phyloP scores from a whole-genome alignment of 345 rosid genomes.

The Psidium guajava region DNA sequence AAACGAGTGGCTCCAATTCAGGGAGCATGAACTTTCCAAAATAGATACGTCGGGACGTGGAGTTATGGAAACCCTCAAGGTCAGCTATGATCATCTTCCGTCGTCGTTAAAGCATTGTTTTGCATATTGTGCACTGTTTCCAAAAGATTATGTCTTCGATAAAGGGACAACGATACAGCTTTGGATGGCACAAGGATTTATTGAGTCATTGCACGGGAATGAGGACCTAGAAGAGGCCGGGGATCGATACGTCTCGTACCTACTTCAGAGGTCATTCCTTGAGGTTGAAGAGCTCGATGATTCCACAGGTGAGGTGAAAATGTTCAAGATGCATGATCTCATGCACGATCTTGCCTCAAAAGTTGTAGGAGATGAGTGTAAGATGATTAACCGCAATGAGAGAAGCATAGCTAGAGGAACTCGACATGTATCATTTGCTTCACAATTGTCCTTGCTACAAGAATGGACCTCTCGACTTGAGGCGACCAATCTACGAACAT shows the following conservation, averaged over 20 bases:
- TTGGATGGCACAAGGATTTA: slow-evolving; percentile 18
- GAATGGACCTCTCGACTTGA: no score
- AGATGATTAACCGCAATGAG: not conserved
- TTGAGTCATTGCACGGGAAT: not conserved
- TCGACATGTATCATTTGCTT: not conserved
- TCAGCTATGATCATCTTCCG: slow-evolving; percentile 16
- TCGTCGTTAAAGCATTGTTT: slow-evolving; percentile 14
- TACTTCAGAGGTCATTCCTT: slow-evolving; percentile 7
- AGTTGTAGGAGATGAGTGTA: not conserved
- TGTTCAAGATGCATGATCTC: slow-evolving; percentile 14
- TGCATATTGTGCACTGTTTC: slow-evolving; percentile 15
- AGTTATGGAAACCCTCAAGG: not conserved
- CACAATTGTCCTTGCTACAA: no score
- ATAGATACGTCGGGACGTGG: not conserved
- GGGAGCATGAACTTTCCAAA: slow-evolving; percentile 3
- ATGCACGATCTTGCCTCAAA: slow-evolving; percentile 11
- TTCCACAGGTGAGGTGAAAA: not conserved
- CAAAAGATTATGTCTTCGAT: slow-evolving; percentile 2
- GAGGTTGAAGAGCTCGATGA: not conserved
- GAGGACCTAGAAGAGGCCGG: slow-evolving; percentile 5
- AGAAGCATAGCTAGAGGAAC: no score
- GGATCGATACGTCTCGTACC: not conserved
- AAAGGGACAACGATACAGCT: slow-evolving; percentile 1
- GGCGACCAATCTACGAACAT: no score
- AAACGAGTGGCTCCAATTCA: slow-evolving; percentile 4